phyloP scores from a whole-genome alignment of 495 filamentous ascomycete species.

The Penicillium egyptiacum region DNA sequence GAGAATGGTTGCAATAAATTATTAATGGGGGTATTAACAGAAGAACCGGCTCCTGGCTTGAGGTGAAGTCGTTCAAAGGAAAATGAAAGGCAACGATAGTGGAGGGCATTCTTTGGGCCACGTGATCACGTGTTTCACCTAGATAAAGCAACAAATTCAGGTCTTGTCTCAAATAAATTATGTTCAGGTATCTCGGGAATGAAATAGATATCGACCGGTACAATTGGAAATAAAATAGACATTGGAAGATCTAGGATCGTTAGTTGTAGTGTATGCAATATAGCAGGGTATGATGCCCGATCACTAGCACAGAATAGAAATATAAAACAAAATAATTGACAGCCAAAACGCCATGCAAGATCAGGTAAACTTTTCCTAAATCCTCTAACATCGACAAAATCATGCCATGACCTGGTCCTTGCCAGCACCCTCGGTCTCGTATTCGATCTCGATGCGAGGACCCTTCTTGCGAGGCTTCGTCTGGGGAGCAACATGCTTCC shows the following conservation, averaged over 20 bases:
- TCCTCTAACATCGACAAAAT: slow-evolving; percentile 10
- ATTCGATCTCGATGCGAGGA: slow-evolving; percentile 67
- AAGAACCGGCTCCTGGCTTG: slow-evolving; percentile 28
- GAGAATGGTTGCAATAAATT: neutral
- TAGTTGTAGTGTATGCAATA: slow-evolving; percentile 33
- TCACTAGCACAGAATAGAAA: slow-evolving; percentile 23
- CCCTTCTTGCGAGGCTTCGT: slow-evolving; percentile 67
- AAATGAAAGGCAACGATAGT: slow-evolving; percentile 5
- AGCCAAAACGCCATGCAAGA: slow-evolving; percentile 45
- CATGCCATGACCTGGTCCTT: slow-evolving; percentile 50
- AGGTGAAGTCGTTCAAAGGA: slow-evolving; percentile 4
- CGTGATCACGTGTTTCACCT: slow-evolving; percentile 19
- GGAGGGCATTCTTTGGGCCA: slow-evolving; percentile 11
- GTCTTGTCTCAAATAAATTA: neutral
- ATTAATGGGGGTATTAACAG: slow-evolving; percentile 10
- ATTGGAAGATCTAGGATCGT: slow-evolving; percentile 19
- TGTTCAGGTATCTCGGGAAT: neutral
- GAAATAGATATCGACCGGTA: neutral
- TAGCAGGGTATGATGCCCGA: slow-evolving; percentile 42
- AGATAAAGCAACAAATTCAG: neutral
- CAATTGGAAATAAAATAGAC: slow-evolving; percentile 8
- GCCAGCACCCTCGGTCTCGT: slow-evolving; percentile 60
- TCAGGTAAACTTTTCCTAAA: slow-evolving; percentile 34
- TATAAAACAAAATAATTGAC: slow-evolving; percentile 20
- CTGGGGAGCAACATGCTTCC: slow-evolving; percentile 62